Percentiles rank a stretch among this genome's conserved stretches.
These are phyloP conservation scores for Ophiocordyceps australis DNA, from an alignment of 2,329 filamentous ascomycete genomes.

Conservation along the genomic window DNA sequence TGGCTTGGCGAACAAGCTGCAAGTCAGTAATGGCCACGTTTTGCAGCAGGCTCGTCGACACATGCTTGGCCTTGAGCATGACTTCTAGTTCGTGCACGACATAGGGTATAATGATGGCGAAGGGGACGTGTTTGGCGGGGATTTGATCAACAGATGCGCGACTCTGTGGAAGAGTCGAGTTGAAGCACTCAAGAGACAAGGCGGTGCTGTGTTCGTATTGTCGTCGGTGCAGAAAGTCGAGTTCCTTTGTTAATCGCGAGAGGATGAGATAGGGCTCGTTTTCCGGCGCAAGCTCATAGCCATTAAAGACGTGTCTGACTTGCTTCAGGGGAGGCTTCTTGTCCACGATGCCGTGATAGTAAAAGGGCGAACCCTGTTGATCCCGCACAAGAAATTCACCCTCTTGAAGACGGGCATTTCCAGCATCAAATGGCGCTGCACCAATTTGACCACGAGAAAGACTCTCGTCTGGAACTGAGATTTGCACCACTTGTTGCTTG, in stretches of 20 bases:
- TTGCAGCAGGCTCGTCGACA: slow-evolving; percentile 22
- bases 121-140: slow-evolving; percentile 22
- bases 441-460: slow-evolving; percentile 14
- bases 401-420: slow-evolving; percentile 5
- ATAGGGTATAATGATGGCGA: slow-evolving; percentile 50
- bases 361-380: slow-evolving; percentile 14
- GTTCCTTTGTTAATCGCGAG: slow-evolving; percentile 30
- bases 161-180: slow-evolving; percentile 23
- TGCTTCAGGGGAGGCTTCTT: slow-evolving; percentile 22
- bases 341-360: slow-evolving; percentile 20
- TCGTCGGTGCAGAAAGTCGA: slow-evolving; percentile 44
- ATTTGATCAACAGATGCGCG: slow-evolving; percentile 31
- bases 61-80: slow-evolving; percentile 39
- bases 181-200: too few species aligned
- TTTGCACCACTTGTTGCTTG: slow-evolving; percentile 22
- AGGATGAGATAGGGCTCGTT: slow-evolving; percentile 31
- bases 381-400: slow-evolving; percentile 22
- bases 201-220: too few species aligned
- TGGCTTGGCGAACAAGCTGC: slow-evolving; percentile 44
- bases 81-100: slow-evolving; percentile 54
- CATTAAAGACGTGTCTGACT: slow-evolving; percentile 17
- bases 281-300: slow-evolving; percentile 18
- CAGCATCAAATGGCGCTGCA: slow-evolving; percentile 7
- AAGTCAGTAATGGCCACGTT: slow-evolving; percentile 32
- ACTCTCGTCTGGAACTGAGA: slow-evolving; percentile 11